Conservation (phyloP, 495 filamentous ascomycete genomes). For the Bacidia gigantensis region DNA sequence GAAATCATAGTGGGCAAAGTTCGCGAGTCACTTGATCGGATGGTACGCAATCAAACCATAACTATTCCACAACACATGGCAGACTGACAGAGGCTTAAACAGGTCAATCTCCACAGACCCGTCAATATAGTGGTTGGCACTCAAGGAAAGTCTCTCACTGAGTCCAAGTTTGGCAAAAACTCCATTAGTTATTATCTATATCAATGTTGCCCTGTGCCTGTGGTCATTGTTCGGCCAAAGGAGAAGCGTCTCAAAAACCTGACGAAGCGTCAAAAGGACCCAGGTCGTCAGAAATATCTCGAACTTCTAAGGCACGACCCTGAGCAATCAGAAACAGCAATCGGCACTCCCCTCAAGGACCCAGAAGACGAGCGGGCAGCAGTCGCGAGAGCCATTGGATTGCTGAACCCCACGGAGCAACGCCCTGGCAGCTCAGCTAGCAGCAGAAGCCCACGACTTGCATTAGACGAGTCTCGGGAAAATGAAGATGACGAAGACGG, state of each 20-base stretch:
- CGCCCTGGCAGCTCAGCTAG: not conserved
- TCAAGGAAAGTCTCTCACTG: slow-evolving; percentile 71
- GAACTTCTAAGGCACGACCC: slow-evolving; percentile 39
- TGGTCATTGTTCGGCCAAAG: slow-evolving; percentile 84
- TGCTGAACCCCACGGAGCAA: not conserved
- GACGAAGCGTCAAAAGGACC: slow-evolving; percentile 69
- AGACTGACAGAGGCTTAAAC: slow-evolving; percentile 9
- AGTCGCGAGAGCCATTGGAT: slow-evolving; percentile 55
- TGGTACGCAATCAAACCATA: slow-evolving; percentile 44
- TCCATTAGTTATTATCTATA: slow-evolving; percentile 95
- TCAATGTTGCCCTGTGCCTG: slow-evolving; percentile 91
- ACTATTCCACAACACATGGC: too few species aligned
- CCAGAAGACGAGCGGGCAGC: slow-evolving; percentile 52
- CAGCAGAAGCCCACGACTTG: not conserved
- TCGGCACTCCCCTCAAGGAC: slow-evolving; percentile 34
- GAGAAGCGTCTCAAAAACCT: slow-evolving; percentile 89
- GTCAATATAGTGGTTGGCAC: slow-evolving; percentile 94
- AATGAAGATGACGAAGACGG: slow-evolving; percentile 3
- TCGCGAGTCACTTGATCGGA: slow-evolving; percentile 80
- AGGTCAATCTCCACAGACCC: slow-evolving; percentile 92
- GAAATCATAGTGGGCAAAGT: slow-evolving; percentile 89
- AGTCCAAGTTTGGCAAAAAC: slow-evolving; percentile 80
- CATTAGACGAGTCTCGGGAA: not conserved
- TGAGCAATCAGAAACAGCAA: slow-evolving; percentile 44
- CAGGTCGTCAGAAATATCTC: slow-evolving; percentile 59